These are phyloP conservation scores for Verticillium klebahnii DNA, from an alignment of 2,329 filamentous ascomycete species.

Conservation along the genomic window DNA sequence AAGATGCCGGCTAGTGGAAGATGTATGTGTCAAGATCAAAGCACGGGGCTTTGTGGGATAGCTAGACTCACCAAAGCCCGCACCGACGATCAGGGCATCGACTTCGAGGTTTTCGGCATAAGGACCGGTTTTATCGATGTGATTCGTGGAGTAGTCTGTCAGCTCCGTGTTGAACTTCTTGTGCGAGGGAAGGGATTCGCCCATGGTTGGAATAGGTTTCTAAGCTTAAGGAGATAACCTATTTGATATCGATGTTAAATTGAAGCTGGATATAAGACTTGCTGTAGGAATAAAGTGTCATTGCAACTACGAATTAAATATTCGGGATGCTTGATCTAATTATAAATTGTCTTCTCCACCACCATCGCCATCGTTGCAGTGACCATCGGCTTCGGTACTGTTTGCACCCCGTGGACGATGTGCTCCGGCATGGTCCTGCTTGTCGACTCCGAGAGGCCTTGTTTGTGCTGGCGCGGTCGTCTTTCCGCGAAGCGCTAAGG, in stretches of 20 bases:
- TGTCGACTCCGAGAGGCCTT: too few species aligned
- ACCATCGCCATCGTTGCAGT: too few species aligned
- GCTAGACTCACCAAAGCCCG: constrained; percentile 32
- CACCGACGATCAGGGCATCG: constrained; percentile 39
- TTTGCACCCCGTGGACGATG: too few species aligned
- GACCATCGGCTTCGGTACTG: too few species aligned
- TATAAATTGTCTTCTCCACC: too few species aligned
- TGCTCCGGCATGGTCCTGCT: too few species aligned
- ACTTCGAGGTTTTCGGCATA: constrained; percentile 39
- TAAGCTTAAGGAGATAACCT: not conserved
- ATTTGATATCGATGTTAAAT: not conserved
- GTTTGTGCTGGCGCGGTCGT: too few species aligned
- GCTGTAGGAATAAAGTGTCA: too few species aligned
- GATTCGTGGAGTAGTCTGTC: constrained; percentile 29
- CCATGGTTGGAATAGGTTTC: constrained; percentile 11
- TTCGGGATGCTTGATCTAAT: not conserved
- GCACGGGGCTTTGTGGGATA: too few species aligned
- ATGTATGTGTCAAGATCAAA: too few species aligned
- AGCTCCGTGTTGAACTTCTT: constrained; percentile 38
- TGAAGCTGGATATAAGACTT: too few species aligned
- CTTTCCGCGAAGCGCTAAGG: not conserved
- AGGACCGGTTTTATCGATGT: constrained; percentile 26
- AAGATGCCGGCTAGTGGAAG: too few species aligned
- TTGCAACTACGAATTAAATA: not conserved
- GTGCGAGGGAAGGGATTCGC: constrained; percentile 4